phyloP scores from a whole-genome alignment of 495 filamentous ascomycete genomes.

The Trypethelium eluteriae region DNA sequence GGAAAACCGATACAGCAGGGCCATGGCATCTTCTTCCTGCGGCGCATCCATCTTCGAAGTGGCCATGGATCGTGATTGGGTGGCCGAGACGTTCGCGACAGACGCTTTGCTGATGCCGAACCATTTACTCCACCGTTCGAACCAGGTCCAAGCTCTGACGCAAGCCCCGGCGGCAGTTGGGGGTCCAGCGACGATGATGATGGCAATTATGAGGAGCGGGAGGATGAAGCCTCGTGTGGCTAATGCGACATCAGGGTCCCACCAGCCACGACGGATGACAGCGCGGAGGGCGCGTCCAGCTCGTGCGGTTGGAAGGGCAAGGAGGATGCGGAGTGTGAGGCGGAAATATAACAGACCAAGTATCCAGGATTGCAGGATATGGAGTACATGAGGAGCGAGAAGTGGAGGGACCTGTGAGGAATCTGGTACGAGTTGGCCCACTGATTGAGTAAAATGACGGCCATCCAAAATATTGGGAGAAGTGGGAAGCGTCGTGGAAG shows the following conservation, averaged over 20 bases:
- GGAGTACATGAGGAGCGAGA: conserved; percentile 60
- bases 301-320: conserved; percentile 55
- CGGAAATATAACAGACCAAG: conserved; percentile 88
- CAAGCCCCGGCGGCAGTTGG: conserved; percentile 42
- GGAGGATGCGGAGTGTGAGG: conserved; percentile 63
- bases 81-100: not conserved
- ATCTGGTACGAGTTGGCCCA: not conserved
- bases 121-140: not conserved
- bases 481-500: not conserved
- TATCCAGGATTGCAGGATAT: conserved; percentile 90
- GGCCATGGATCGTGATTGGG: not conserved
- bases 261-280: conserved; percentile 70
- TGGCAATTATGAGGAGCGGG: conserved; percentile 54
- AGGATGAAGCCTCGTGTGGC: conserved; percentile 78
- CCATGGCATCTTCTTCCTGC: conserved; percentile 13
- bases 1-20: conserved; percentile 28
- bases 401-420: not conserved
- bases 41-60: not conserved
- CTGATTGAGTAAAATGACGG: not conserved
- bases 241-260: conserved; percentile 67
- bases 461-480: not conserved
- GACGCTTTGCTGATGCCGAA: not conserved
- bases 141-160: conserved; percentile 28
- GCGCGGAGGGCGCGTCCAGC: conserved; percentile 65
- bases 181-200: conserved; percentile 53